A percentile compares a stretch with the other conserved stretches of the same genome.
Evolutionary conservation across 495 filamentous ascomycete species (phyloP).

Genomic region (Penicillium tannophilum): DNA sequence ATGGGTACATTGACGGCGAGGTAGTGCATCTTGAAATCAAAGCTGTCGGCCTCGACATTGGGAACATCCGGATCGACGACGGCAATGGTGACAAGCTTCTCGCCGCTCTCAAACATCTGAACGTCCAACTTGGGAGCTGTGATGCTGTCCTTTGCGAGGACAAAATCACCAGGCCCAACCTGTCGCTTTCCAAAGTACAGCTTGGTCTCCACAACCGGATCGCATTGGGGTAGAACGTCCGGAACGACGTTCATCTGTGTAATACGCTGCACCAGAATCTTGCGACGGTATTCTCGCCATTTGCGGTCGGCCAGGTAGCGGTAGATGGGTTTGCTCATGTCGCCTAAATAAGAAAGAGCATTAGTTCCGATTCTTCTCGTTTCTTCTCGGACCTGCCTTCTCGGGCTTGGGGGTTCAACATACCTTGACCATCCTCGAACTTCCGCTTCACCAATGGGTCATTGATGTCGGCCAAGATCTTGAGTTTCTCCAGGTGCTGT

Average conservation of each 20-base stretch:
- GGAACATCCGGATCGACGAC: slow-evolving; percentile 93
- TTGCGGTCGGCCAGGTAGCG: slow-evolving; percentile 82
- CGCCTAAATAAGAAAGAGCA: slow-evolving; percentile 54
- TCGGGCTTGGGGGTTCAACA: slow-evolving; percentile 20
- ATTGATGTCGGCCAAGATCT: slow-evolving; percentile 92
- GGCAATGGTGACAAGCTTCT: slow-evolving; percentile 78
- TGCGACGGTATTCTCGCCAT: slow-evolving; percentile 80
- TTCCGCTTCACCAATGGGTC: slow-evolving; percentile 91
- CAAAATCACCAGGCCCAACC: slow-evolving; percentile 73
- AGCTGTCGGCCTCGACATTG: slow-evolving; percentile 71
- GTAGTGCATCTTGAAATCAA: slow-evolving; percentile 81
- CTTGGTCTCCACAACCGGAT: slow-evolving; percentile 75
- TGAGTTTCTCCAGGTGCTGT: slow-evolving; percentile 73
- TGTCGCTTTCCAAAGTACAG: slow-evolving; percentile 71
- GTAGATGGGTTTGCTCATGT: slow-evolving; percentile 97
- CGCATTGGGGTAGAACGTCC: slow-evolving; percentile 85
- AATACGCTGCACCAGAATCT: slow-evolving; percentile 82
- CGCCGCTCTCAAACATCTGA: slow-evolving; percentile 79
- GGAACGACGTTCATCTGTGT: slow-evolving; percentile 86
- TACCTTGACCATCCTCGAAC: slow-evolving; percentile 92
- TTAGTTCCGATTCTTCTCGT: not conserved
- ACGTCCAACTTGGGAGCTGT: slow-evolving; percentile 72
- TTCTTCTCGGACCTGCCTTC: not conserved
- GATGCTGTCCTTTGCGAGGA: slow-evolving; percentile 71
- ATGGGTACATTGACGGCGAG: slow-evolving; percentile 70